A percentile compares a stretch with the other conserved stretches of the same genome.
Conservation (phyloP, 2,329 filamentous ascomycete species). For the Endocalyx cinctus region DNA sequence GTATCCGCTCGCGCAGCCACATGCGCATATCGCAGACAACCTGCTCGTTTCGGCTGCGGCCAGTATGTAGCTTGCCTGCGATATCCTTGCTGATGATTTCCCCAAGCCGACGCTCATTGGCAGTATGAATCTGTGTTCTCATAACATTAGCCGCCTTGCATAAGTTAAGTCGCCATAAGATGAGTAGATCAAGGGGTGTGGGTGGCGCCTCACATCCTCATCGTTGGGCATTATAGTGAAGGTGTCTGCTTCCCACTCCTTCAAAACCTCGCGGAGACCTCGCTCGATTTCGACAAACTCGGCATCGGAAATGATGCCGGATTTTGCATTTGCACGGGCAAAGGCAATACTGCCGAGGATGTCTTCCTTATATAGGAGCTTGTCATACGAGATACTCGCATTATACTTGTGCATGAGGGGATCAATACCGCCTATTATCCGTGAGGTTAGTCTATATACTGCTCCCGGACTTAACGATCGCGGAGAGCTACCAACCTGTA, state of each 20-base stretch:
- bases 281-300: slow-evolving; percentile 72
- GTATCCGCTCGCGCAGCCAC: slow-evolving; percentile 76
- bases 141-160: slow-evolving; percentile 32
- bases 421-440: slow-evolving; percentile 64
- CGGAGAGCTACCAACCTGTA: slow-evolving; percentile 41
- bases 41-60: slow-evolving; percentile 85
- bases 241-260: slow-evolving; percentile 47
- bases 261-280: slow-evolving; percentile 56
- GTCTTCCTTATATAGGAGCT: slow-evolving; percentile 72
- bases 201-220: slow-evolving; percentile 43
- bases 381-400: slow-evolving; percentile 74
- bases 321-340: slow-evolving; percentile 72
- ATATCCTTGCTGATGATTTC: slow-evolving; percentile 84
- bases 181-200: slow-evolving; percentile 18
- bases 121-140: slow-evolving; percentile 18
- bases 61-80: slow-evolving; percentile 85
- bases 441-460: slow-evolving; percentile 26
- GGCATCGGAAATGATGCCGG: slow-evolving; percentile 64
- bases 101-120: slow-evolving; percentile 51
- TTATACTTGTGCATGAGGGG: slow-evolving; percentile 86
- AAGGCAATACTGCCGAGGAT: slow-evolving; percentile 78
- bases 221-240: slow-evolving; percentile 49
- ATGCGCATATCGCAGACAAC: slow-evolving; percentile 86
- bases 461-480: no score
- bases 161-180: slow-evolving; percentile 6